Evolutionary conservation across 345 rosid genomes (phyloP), one percentile per base, ranked within the genome.

Genomic region (Lagerstroemia speciosa): DNA sequence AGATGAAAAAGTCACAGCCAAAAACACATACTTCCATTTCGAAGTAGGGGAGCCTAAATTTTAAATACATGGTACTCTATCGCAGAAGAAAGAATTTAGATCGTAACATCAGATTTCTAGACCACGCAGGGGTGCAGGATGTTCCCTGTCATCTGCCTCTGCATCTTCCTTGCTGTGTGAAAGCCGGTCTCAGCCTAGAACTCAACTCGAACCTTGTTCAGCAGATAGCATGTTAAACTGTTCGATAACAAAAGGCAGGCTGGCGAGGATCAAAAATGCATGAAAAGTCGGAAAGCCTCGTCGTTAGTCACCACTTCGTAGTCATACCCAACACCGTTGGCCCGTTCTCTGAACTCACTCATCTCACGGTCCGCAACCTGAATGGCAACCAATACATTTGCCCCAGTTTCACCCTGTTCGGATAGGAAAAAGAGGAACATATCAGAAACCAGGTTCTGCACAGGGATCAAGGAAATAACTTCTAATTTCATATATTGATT

Each of bases 311-410:
- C 97, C 73, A 89, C 67, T 17, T 30, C 77, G 70, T 88, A 94
- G 26, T 89, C 93, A 61, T 86, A 94, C 33, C 92, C 92, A 37
- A 94, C 84, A 73, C 31, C 67, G 62, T 72, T 69, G n/a, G 99
- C 93, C 34, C 82, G 74, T 64, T 63, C 45, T 31, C 29, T 69
- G 73, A 94, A 89, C 73, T 85, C 98, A 12, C 78, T 78, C 92
- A 87, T 85, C 76, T 91, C 87, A 19, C 33, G 66, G 72, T 68
- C 41, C 0, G 70, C 55, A 52, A 94, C 86, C 73, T 88, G 98
- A 76, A 91, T 86, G 62, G 93, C 98, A 0, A 91, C 99, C 82
- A 94, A 75, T 36, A 94, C 92, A 68, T 94, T 91, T 29, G 99
- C 99, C 26, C 98, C 98, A 1, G 89, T 78, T 84, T 83, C 93